A percentile compares a stretch with the other conserved stretches of the same genome.
phyloP scores from a whole-genome alignment of 306 rosid genomes.

The Prunus dulcis region DNA sequence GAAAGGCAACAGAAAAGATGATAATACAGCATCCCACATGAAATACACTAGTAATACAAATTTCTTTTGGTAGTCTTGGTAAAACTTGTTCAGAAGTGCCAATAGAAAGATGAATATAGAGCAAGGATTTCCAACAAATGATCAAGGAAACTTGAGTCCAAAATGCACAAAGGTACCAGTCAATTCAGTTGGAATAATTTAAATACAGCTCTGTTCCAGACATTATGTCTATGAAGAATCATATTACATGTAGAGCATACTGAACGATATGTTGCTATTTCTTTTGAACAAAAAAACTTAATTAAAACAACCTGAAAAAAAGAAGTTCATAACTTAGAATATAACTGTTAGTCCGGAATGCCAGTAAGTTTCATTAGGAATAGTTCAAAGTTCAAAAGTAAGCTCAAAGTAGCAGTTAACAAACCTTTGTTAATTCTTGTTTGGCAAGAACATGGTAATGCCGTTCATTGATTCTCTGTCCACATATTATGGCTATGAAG shows the following conservation, averaged over 20 bases:
- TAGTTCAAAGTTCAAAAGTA: neutral
- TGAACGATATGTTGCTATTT: neutral
- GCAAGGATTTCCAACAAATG: neutral
- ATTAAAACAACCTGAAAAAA: neutral
- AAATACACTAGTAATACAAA: neutral
- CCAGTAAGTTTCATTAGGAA: neutral
- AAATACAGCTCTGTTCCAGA: neutral
- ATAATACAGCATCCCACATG: neutral
- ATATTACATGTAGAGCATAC: neutral
- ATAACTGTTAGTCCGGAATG: neutral
- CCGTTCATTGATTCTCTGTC: slow-evolving; percentile 95
- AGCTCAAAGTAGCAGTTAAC: slow-evolving; percentile 18
- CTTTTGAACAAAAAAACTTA: neutral
- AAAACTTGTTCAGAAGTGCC: neutral
- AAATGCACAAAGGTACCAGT: neutral
- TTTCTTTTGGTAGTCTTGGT: neutral
- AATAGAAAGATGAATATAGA: neutral
- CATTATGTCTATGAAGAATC: neutral
- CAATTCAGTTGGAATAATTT: neutral
- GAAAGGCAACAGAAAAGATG: neutral
- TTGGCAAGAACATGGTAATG: slow-evolving; percentile 99
- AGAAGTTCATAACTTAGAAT: neutral
- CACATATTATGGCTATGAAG: slow-evolving; percentile 97
- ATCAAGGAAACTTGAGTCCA: neutral
- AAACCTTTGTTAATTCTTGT: slow-evolving; percentile 92